Conservation (phyloP, 805 yeast genomes). For the Ogataea neopini region DNA sequence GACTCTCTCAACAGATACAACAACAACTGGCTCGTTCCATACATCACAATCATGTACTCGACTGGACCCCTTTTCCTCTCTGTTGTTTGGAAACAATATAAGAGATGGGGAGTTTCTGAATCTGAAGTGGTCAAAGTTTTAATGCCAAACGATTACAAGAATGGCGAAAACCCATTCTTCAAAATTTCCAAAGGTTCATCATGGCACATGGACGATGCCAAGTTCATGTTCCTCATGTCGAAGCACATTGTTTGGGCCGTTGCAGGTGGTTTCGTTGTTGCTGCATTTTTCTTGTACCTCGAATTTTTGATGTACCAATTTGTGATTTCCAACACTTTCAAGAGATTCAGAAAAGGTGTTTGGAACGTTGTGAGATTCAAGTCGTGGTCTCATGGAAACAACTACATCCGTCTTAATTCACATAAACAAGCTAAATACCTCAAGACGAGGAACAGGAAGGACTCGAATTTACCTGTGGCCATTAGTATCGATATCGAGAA, state of each 20-base stretch:
- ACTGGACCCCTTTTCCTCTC: slow-evolving; percentile 90
- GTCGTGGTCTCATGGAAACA: slow-evolving; percentile 26
- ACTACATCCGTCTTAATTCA: slow-evolving; percentile 24
- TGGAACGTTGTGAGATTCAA: slow-evolving; percentile 26
- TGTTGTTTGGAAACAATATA: slow-evolving; percentile 84
- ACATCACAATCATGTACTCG: slow-evolving; percentile 87
- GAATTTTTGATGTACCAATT: slow-evolving; percentile 48
- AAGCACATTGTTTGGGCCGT: slow-evolving; percentile 74
- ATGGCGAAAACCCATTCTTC: slow-evolving; percentile 63
- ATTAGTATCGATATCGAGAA: slow-evolving; percentile 38
- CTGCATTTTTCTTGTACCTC: slow-evolving; percentile 43
- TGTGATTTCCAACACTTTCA: slow-evolving; percentile 26
- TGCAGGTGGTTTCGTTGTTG: slow-evolving; percentile 65
- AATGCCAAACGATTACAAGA: slow-evolving; percentile 71
- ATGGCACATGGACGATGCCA: slow-evolving; percentile 91
- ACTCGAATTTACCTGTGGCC: slow-evolving; percentile 50
- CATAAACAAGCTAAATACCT: slow-evolving; percentile 26
- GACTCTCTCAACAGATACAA: slow-evolving; percentile 64
- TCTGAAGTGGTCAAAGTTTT: slow-evolving; percentile 67
- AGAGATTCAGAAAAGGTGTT: slow-evolving; percentile 23
- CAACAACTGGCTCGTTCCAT: slow-evolving; percentile 80
- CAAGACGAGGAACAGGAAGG: slow-evolving; percentile 45
- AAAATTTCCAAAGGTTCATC: slow-evolving; percentile 80
- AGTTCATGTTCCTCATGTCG: slow-evolving; percentile 70
- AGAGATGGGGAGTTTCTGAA: slow-evolving; percentile 73